These are phyloP conservation scores for Mortierella hygrophila DNA, from an alignment of 192 early-diverging fungal genomes.

Conservation along the genomic window DNA sequence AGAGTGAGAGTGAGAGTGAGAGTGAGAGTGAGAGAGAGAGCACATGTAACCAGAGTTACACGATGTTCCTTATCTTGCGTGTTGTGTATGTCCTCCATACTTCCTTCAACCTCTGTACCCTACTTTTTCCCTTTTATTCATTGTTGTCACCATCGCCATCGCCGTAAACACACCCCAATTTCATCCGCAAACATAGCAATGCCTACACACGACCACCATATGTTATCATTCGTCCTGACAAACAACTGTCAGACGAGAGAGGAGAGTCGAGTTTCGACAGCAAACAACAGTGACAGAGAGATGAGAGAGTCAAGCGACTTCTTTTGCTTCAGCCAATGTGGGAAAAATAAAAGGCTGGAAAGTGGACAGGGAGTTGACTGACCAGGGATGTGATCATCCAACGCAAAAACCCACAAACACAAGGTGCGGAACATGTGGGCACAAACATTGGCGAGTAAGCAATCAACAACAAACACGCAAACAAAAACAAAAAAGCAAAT, in stretches of 20 bases:
- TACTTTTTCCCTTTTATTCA: neutral
- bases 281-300: neutral
- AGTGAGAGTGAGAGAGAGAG: neutral
- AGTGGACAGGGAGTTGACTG: neutral
- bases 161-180: neutral
- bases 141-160: neutral
- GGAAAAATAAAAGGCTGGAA: neutral
- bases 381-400: conserved; percentile 5
- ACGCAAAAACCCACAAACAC: neutral
- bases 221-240: neutral
- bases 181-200: neutral
- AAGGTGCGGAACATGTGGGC: neutral
- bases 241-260: neutral
- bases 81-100: neutral
- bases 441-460: neutral
- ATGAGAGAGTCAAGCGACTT: neutral
- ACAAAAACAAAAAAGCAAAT: neutral
- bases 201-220: neutral
- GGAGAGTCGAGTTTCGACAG: neutral
- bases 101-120: neutral
- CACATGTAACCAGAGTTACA: neutral
- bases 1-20: neutral
- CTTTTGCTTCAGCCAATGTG: neutral
- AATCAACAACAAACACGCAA: neutral
- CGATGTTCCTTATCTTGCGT: neutral